Conservation (phyloP, 176 grass and related monocot genomes). For the Oryza meridionalis region DNA sequence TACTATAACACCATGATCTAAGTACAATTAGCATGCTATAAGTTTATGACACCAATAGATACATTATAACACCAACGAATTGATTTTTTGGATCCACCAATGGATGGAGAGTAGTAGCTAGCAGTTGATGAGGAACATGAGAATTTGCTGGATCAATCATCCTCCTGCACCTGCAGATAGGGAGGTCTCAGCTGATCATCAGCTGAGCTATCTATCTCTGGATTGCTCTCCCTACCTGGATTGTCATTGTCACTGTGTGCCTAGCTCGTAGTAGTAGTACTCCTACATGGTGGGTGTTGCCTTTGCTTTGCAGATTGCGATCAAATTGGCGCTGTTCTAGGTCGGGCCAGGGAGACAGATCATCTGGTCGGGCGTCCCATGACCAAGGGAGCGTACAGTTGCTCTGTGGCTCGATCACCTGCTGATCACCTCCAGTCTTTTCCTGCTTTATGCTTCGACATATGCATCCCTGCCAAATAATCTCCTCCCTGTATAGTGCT, state of each 20-base stretch:
- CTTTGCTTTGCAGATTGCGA: neutral
- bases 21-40: no score
- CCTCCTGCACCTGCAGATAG: neutral
- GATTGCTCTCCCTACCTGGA: neutral
- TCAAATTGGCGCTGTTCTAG: neutral
- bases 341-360: neutral
- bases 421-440: conserved; percentile 7
- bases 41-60: no score
- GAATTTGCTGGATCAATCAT: neutral
- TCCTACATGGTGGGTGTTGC: neutral
- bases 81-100: no score
- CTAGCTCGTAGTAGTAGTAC: neutral
- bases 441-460: conserved; percentile 16
- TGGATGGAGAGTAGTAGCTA: neutral
- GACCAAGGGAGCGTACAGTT: neutral
- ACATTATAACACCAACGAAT: no score
- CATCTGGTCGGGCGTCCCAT: neutral
- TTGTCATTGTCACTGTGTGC: neutral
- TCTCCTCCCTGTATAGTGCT: neutral
- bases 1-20: no score
- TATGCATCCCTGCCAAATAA: conserved; percentile 7
- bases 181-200: neutral
- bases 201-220: conserved; percentile 36
- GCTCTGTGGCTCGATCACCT: neutral
- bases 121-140: neutral